Percentiles rank a stretch among this genome's conserved stretches.
These are phyloP conservation scores for Chytridium lagenaria DNA, from an alignment of 371 early-diverging fungal genomes.

Conservation along the genomic window DNA sequence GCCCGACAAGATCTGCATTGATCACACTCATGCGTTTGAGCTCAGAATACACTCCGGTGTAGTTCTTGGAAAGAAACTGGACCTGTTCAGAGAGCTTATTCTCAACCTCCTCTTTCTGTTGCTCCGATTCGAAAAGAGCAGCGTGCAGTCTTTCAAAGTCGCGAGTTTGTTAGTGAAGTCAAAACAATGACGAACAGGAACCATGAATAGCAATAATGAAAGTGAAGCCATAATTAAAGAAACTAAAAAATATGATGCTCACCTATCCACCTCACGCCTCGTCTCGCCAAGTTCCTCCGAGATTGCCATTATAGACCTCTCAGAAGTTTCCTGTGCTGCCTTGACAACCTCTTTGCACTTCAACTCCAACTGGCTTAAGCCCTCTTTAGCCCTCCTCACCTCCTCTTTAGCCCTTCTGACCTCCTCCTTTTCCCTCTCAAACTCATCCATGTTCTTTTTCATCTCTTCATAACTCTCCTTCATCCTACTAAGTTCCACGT, in stretches of 20 bases:
- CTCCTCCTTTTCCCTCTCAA: slow-evolving; percentile 10
- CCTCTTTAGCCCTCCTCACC: slow-evolving; percentile 11
- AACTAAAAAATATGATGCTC: neutral
- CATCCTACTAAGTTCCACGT: too few relatives aligned
- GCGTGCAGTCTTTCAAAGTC: slow-evolving; percentile 8
- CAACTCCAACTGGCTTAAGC: neutral
- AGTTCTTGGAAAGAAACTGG: slow-evolving; percentile 34
- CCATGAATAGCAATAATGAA: neutral
- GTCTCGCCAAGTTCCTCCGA: neutral
- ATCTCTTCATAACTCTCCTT: too few relatives aligned
- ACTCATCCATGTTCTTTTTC: neutral
- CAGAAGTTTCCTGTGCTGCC: neutral
- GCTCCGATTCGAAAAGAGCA: slow-evolving; percentile 22
- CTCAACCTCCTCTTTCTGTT: slow-evolving; percentile 28
- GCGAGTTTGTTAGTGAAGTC: neutral
- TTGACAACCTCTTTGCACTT: neutral
- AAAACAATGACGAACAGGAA: neutral
- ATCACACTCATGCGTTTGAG: slow-evolving; percentile 38
- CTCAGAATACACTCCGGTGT: slow-evolving; percentile 38
- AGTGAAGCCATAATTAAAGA: neutral
- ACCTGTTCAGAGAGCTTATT: slow-evolving; percentile 32
- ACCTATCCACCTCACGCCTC: neutral
- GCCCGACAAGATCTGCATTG: slow-evolving; percentile 53
- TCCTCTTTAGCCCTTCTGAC: neutral
- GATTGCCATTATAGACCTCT: neutral